phyloP scores from a whole-genome alignment of 164 flowering plant species.

The Vitis amurensis region DNA sequence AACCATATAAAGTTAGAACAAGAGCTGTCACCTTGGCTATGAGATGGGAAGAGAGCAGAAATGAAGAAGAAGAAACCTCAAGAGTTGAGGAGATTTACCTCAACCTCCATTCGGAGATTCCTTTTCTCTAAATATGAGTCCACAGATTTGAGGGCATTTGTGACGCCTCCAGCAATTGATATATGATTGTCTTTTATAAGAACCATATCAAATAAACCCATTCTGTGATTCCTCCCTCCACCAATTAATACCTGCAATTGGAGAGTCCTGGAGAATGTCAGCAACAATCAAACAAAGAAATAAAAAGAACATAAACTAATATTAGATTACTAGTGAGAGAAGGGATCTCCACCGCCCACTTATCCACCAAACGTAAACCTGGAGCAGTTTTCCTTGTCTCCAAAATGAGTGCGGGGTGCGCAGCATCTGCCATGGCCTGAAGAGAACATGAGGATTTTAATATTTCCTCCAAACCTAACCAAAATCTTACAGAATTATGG shows the following conservation, averaged over 20 bases:
- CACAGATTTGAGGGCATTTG: constrained; percentile 69
- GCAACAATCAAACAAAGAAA: constrained; percentile 8
- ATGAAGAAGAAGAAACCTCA: neutral
- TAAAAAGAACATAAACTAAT: neutral
- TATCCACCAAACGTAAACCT: constrained; percentile 93
- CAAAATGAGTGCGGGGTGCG: constrained; percentile 75
- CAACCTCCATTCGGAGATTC: constrained; percentile 83
- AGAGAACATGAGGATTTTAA: constrained; percentile 15
- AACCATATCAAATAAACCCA: constrained; percentile 98
- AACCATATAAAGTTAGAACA: neutral
- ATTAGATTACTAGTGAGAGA: constrained; percentile 20
- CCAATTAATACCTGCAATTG: constrained; percentile 82
- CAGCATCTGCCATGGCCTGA: constrained; percentile 95
- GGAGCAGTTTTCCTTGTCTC: constrained; percentile 99
- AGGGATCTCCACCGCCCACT: constrained; percentile 83
- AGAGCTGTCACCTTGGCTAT: neutral
- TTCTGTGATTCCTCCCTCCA: constrained; percentile 87
- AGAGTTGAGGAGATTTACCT: constrained; percentile 42
- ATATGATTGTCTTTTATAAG: constrained; percentile 96
- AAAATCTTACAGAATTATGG: neutral
- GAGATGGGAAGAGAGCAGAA: too few species aligned
- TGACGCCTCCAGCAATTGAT: constrained; percentile 82
- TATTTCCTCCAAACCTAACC: neutral
- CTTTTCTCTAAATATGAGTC: constrained; percentile 65
- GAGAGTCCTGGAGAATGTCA: neutral